Conservation (phyloP, 139 green algal species). For the Diplosphaera chodatii region DNA sequence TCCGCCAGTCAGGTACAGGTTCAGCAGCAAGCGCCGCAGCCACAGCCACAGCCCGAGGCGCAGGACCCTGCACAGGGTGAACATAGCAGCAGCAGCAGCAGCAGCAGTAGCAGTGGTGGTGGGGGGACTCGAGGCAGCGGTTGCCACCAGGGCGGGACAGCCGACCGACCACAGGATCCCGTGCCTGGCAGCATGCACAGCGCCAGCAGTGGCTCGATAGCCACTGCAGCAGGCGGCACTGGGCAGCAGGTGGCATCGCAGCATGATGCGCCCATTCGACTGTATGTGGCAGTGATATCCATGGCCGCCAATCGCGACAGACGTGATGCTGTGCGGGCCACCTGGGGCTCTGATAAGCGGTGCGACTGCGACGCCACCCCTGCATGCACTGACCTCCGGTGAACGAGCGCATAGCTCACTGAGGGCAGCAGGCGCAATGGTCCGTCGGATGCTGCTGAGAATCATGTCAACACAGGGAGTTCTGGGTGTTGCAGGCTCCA, state of each 20-base stretch:
- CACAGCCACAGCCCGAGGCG: neutral
- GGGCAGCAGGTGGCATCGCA: too few species aligned
- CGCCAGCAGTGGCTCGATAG: neutral
- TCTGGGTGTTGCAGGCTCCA: neutral
- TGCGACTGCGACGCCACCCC: too few species aligned
- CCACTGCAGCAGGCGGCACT: conserved; percentile 25
- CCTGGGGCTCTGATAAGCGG: conserved; percentile 21
- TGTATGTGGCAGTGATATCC: neutral
- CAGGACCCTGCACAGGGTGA: too few species aligned
- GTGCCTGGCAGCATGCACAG: too few species aligned
- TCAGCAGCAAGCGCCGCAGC: conserved; percentile 6
- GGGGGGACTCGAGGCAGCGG: neutral
- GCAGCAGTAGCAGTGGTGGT: neutral
- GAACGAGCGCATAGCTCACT: too few species aligned
- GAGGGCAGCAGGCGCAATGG: too few species aligned
- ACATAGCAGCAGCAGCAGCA: neutral
- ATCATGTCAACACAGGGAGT: too few species aligned
- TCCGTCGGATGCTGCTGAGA: too few species aligned
- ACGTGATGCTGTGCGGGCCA: conserved; percentile 24
- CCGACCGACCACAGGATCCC: too few species aligned
- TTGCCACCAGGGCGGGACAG: too few species aligned
- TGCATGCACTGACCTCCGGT: too few species aligned
- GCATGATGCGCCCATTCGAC: neutral
- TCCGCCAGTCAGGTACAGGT: neutral
- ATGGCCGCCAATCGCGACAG: neutral